Base-by-base conservation (phyloP, 208 protist genomes). In the Eutreptiella sp. region DNA sequence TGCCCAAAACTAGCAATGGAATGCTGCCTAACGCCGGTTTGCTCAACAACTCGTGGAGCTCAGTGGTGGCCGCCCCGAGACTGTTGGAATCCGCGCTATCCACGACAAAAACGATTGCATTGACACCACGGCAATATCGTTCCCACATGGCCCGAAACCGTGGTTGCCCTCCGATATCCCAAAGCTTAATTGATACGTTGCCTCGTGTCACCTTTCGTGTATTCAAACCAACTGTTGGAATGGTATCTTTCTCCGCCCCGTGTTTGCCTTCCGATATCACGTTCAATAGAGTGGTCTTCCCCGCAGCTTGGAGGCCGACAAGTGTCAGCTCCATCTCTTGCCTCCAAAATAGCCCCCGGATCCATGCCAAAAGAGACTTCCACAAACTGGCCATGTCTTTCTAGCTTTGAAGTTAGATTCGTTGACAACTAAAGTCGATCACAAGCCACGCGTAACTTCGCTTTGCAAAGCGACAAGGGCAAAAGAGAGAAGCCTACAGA, bases 261-360 rank as follows among this genome's bases (percentile, higher is more conserved):
- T 19, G 14, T 35, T 73, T 75, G 21, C 70, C 70, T 4, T 73
- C 70, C 21, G 41, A 46, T 26, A 92, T 80, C 43, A 88, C 84
- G 50, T 90, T 83, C 11, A 94, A 81, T 19, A 94, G 73, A 16
- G 88, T 94, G 0, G 86, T 91, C 58, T 94, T 94, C 38, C 88
- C 88, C 23, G 83, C 84, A 38, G 84, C 84, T 60, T 95, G 88
- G 14, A 94, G 59, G 38, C 89, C 89, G n/a, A 94, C 85, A 1
- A 94, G 63, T 4, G 88, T 92, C 28, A 94, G 61, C 50, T 94
- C 89, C 86, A 94, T 92, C 70, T 94, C 87, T 70, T 94, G 80
- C 65, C 90, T 88, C 81, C 82, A 94, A 66, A 94, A 94, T 16
- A 92, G 68, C 32, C 70, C 73, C 38, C 62, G 50, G 23, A 78